Evolutionary conservation across 306 rosid species (phyloP), one percentile per base, ranked within the genome.

Genomic region (Cucurbita maxima): DNA sequence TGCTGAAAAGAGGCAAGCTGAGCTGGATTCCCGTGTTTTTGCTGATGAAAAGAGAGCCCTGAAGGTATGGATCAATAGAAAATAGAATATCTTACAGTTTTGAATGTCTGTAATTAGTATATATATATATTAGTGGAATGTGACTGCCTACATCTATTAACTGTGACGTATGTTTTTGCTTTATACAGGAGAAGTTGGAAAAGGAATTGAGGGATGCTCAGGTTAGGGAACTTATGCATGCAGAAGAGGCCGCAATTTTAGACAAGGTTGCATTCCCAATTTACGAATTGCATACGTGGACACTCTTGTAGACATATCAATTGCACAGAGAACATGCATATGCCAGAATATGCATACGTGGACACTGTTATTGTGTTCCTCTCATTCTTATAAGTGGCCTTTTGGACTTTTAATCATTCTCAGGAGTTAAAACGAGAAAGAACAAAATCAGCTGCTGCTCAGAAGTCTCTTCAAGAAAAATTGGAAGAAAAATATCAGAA

Each of bases 341-440:
- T 22, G 34, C 34, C 34, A 30, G 34, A 30, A 30, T 30, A 30
- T 30, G 34, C 34, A 30, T 30, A 30, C 34, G 34, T 2, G 36
- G 41, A 56, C 69, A 44, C 9, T 52, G 55, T 64, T 57, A n/a
- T 60, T 30, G 22, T 63, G 30, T 40, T 51, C 38, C 66, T 75
- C 48, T 48, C 53, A 43, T 38, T 58, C 47, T 57, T 19, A 60
- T 75, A 8, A 10, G 34, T 48, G 53, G 77, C 18, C 51, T n/a
- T 18, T 62, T 18, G 72, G 7, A 55, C 18, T 71, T 47, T 20
- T 56, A 19, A 72, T 71, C 36, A 53, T 73, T 74, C 69, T 11
- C 87, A 91, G 99, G 96, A 91, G 81, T 79, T 94, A 50, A 94
- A 89, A 76, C 86, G 97, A 81, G 99, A 91, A 69, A 84, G 83